A percentile compares a stretch with the other conserved stretches of the same genome.
These are phyloP conservation scores for Mimosa pudica DNA, from an alignment of 306 rosid species.

Conservation along the genomic window DNA sequence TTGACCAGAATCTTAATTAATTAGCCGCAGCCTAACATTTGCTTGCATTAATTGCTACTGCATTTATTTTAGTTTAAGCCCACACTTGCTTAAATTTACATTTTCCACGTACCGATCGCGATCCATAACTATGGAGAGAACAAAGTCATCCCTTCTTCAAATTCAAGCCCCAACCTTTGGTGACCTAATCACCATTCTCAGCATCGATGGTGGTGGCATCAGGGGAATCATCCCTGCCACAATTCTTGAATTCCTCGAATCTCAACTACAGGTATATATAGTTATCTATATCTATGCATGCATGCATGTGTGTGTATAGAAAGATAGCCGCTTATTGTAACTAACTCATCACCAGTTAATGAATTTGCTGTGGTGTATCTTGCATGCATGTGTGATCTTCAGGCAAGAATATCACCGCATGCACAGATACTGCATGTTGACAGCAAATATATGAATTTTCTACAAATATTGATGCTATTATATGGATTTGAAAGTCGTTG, in stretches of 20 bases:
- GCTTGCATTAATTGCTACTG: not conserved
- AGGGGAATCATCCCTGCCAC: conserved; percentile 65
- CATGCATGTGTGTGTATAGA: too few relatives aligned
- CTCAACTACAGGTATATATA: conserved; percentile 53
- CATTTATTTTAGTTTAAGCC: not conserved
- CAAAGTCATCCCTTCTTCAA: conserved; percentile 13
- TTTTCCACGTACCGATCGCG: not conserved
- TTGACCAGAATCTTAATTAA: not conserved
- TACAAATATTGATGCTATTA: not conserved
- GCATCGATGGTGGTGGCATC: conserved; percentile 72
- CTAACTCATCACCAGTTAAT: not conserved
- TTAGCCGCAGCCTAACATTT: not conserved
- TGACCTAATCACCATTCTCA: conserved; percentile 48
- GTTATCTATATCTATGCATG: too few relatives aligned
- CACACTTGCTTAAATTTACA: not conserved
- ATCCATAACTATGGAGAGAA: conserved; percentile 26
- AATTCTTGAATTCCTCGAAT: conserved; percentile 49
- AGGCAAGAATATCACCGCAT: not conserved
- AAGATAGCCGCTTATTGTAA: too few relatives aligned
- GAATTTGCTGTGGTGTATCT: not conserved
- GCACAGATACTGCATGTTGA: not conserved
- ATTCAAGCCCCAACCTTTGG: conserved; percentile 55
- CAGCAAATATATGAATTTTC: not conserved
- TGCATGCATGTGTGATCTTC: not conserved
- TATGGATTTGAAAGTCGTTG: not conserved